Percentiles rank a stretch among this genome's conserved stretches.
phyloP scores from a whole-genome alignment of 306 rosid genomes.

The Gleditsia sinensis region DNA sequence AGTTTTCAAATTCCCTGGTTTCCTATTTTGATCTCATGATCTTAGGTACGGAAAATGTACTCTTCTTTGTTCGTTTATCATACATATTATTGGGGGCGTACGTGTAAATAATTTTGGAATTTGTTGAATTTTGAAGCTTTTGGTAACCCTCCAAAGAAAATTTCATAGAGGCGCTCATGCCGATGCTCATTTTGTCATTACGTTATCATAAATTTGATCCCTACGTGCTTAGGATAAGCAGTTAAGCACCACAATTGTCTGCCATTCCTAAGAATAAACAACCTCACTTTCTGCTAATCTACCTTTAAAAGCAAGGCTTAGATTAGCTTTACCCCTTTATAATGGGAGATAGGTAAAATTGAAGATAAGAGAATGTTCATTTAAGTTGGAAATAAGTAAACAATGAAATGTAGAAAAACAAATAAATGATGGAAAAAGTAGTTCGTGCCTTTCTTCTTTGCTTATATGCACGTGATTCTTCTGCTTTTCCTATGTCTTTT shows the following conservation, averaged over 20 bases:
- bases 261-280: not conserved
- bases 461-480: not conserved
- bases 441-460: not conserved
- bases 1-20: not conserved
- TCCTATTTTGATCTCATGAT: not conserved
- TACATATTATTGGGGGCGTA: not conserved
- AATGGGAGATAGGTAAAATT: not conserved
- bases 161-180: not conserved
- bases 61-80: not conserved
- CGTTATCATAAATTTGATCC: no score
- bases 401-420: not conserved
- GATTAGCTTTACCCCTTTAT: constrained; percentile 14
- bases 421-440: not conserved
- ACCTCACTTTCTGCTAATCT: constrained; percentile 14
- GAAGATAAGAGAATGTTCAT: not conserved
- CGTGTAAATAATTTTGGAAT: not conserved
- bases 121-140: not conserved
- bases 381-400: not conserved
- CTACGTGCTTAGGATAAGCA: constrained; percentile 5
- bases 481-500: not conserved
- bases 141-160: not conserved
- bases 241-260: constrained; percentile 12
- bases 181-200: no score
- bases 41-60: not conserved
- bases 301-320: not conserved